These are phyloP conservation scores for Phytophthora colocasiae DNA, from an alignment of 352 stramenopile species.

Conservation along the genomic window DNA sequence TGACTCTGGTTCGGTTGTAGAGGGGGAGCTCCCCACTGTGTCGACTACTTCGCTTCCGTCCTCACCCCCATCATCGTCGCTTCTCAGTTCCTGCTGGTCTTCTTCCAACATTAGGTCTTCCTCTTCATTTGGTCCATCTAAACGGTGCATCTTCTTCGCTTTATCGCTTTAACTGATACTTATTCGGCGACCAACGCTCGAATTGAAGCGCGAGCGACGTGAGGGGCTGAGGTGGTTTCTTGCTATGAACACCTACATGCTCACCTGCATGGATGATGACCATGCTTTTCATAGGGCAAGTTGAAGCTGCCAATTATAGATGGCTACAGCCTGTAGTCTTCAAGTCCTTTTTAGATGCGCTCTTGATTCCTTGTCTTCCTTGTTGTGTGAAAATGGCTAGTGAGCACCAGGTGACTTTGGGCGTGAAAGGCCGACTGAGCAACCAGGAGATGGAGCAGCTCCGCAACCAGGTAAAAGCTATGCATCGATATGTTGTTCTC, in stretches of 20 bases:
- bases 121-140: constrained; percentile 6
- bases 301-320: constrained; percentile 36
- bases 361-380: no score
- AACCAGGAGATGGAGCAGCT: constrained; percentile 81
- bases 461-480: constrained; percentile 28
- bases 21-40: background rate
- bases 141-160: constrained; percentile 19
- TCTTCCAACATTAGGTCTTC: constrained; percentile 13
- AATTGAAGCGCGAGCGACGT: background rate
- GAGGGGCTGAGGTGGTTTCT: constrained; percentile 12
- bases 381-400: background rate
- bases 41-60: constrained; percentile 9
- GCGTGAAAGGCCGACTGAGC: constrained; percentile 59
- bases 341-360: background rate
- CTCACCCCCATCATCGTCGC: constrained; percentile 20
- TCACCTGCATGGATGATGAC: constrained; percentile 13
- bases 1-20: constrained; percentile 34
- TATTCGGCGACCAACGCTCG: background rate
- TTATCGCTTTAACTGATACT: background rate
- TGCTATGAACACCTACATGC: constrained; percentile 2
- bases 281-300: constrained; percentile 19
- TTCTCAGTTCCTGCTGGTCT: constrained; percentile 14
- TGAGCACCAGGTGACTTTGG: constrained; percentile 31
- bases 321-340: constrained; percentile 8
- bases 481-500: constrained; percentile 34